A percentile compares a stretch with the other conserved stretches of the same genome.
These are phyloP conservation scores for Pinus tabuliformis DNA, from an alignment of 75 land plant species.

Conservation along the genomic window DNA sequence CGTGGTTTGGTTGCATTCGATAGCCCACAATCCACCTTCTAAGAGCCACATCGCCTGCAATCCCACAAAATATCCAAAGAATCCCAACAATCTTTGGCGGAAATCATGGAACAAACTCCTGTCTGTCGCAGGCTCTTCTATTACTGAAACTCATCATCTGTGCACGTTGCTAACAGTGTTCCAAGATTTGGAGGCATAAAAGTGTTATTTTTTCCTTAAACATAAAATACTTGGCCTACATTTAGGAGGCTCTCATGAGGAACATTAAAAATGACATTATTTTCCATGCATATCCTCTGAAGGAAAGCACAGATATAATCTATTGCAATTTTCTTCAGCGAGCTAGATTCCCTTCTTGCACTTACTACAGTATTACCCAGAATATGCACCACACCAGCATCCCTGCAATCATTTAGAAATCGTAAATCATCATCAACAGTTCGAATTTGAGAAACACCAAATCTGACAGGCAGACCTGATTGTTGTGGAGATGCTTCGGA, in stretches of 20 bases:
- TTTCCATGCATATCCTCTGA: constrained; percentile 14
- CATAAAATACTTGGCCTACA: constrained; percentile 3
- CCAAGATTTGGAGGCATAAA: too few species aligned
- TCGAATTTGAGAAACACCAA: background rate
- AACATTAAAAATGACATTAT: constrained; percentile 9
- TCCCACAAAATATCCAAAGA: too few species aligned
- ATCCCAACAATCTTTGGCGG: too few species aligned
- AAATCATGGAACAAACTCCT: too few species aligned
- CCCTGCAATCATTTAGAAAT: constrained; percentile 10
- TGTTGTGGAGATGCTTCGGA: background rate
- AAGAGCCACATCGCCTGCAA: too few species aligned
- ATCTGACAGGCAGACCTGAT: background rate
- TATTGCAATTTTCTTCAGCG: constrained; percentile 16
- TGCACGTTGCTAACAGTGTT: too few species aligned
- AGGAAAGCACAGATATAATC: constrained; percentile 18
- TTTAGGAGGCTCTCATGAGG: constrained; percentile 29
- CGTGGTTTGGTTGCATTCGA: too few species aligned
- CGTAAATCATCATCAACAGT: constrained; percentile 7
- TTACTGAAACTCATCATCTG: too few species aligned
- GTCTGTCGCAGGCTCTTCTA: too few species aligned
- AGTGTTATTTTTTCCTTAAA: too few species aligned
- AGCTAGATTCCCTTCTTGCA: constrained; percentile 15
- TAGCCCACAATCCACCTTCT: too few species aligned
- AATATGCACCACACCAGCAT: constrained; percentile 21
- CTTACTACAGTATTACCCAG: constrained; percentile 23